Evolutionary conservation across 2,329 filamentous ascomycete species (phyloP).

Genomic region (Fusarium solani-melongenae): DNA sequence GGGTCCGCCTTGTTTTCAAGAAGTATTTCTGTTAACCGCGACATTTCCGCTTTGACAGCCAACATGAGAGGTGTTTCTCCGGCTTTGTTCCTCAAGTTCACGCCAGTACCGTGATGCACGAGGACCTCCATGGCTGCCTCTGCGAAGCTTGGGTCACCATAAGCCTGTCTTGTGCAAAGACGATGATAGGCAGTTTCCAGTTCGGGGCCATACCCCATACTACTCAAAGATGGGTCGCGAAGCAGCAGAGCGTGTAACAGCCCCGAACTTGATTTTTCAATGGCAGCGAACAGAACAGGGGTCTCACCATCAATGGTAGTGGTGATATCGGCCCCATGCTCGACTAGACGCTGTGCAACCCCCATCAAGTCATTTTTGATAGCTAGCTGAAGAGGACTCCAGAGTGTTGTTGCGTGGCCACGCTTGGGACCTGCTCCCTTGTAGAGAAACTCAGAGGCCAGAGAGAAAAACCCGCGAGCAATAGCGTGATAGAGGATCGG

Average conservation of each 20-base stretch:
- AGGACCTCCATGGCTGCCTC: neutral
- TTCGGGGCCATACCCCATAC: no score
- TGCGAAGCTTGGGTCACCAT: neutral
- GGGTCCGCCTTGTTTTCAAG: neutral
- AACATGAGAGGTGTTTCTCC: neutral
- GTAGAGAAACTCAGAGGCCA: neutral
- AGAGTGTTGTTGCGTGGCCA: neutral
- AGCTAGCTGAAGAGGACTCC: neutral
- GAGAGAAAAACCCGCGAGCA: neutral
- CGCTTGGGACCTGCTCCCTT: neutral
- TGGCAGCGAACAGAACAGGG: neutral
- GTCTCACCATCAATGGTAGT: neutral
- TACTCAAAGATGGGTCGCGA: no score
- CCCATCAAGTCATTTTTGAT: neutral
- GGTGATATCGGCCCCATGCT: neutral
- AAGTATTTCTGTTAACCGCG: neutral
- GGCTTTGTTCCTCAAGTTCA: neutral
- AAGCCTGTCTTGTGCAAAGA: neutral
- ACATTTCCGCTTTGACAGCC: neutral
- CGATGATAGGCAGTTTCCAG: neutral
- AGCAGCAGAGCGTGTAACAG: no score
- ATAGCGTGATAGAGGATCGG: neutral
- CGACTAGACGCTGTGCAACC: neutral
- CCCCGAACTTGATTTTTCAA: neutral
- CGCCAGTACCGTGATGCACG: neutral